Base-by-base conservation (phyloP, 2,329 filamentous ascomycete genomes). In the Colletotrichum sp. region DNA sequence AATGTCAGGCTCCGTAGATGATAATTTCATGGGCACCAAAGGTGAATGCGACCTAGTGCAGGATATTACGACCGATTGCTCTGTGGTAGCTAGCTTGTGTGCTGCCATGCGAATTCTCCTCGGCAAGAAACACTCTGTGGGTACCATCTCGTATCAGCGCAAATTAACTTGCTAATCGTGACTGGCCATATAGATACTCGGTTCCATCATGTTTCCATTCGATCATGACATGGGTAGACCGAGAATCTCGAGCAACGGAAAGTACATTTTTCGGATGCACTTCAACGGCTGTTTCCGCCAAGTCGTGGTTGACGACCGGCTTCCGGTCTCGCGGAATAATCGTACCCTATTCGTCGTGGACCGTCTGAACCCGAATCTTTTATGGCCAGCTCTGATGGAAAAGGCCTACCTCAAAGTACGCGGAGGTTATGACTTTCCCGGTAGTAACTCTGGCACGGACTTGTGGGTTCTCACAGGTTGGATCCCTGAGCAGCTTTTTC, bases 371-470 rank as follows among this genome's bases (percentile, higher is more conserved):
- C 94, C 95, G 6, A 89, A 87, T n/a, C 88, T 98, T 16, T 86
- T 99, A 16, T 99, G 96, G 96, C 97, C 97, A 7, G 96, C 96
- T 3, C 88, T 99, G 6, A 87, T 99, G 18, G 97, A 99, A 83
- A 99, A 99, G 82, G 97, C 97, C 0, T 99, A 99, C 80, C 88
- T 99, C 2, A 99, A 99, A 86, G 92, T 99, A 13, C 92, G 96
- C 72, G 97, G 97, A 32, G 97, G 97, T 39, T 99, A 99, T 83
- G 96, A 99, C 81, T 99, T 99, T 79, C 96, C 97, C 0, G 97
- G 97, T 9, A 99, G 97, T 81, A 99, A 99, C 83, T 99, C 96
- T 1, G 96, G 95, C 13, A 99, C 96, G 4, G 97, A 99, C 84
- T 86, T 99, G 6, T 98, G 95, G 92, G 94, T 98, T 2, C 85